Base-by-base conservation (phyloP, 2,329 filamentous ascomycete genomes). In the Epichloe uncinata region DNA sequence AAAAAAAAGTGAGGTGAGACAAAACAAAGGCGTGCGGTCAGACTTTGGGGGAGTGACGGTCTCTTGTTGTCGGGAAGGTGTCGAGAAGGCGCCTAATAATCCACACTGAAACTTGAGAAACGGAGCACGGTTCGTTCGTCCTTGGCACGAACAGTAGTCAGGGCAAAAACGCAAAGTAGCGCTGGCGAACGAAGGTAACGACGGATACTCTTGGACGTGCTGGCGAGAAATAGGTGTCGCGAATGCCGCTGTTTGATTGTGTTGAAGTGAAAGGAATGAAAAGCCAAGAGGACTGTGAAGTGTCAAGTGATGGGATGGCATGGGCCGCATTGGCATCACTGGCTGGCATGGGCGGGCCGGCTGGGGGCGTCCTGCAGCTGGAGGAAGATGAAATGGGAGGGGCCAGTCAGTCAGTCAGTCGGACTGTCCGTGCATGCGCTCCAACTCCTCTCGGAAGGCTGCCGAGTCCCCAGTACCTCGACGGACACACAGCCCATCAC, bases 261-360 rank as follows among this genome's bases (percentile, higher is more conserved):
- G 41, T n/a, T 47, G 43, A 47, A 22, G 40, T 43, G 35, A 48
- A 45, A 50, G 45, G 51, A 45, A 52, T 48, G 44, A 15, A 50
- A 34, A 45, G 9, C n/a, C 22, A 44, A 36, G 45, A 45, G 45
- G 26, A 30, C 26, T 30, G 22, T 18, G 40, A 41, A 22, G 41
- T 35, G 33, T n/a, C n/a, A n/a, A n/a, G n/a, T n/a, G n/a, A 30
- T 20, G 30, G 33, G 2, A 30, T 8, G 26, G 26, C 26, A 30
- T 30, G 26, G 26, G n/a, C n/a, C n/a, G n/a, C n/a, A n/a, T n/a
- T n/a, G n/a, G n/a, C 22, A 22, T 22, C 22, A 22, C 2, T 22
- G 22, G 22, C 26, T 30, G 26, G 26, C 26, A 33, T 35, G 46
- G 36, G 30, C 18, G 15, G 42, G 26, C 26, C 26, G 26, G 26